Percentiles rank a stretch among this genome's conserved stretches.
Conservation (phyloP, 1,139 yeast genomes). For the Sporopachydermia cereana region DNA sequence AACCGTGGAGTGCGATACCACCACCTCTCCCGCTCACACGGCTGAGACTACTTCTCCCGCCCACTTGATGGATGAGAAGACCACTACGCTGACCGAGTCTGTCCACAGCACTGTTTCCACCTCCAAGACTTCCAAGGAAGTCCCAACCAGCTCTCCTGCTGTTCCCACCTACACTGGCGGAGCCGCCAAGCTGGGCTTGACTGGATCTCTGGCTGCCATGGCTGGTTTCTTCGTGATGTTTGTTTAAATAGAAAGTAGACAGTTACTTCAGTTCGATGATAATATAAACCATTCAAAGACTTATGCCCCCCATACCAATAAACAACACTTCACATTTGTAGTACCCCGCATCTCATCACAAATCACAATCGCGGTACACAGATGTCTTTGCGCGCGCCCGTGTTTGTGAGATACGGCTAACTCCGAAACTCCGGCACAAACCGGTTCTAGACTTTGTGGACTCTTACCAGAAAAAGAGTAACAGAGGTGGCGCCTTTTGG, state of each 20-base stretch:
- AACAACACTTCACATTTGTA: too few species aligned
- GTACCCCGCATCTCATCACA: too few species aligned
- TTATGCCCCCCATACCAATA: too few species aligned
- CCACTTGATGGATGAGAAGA: neutral
- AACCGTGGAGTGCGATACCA: neutral
- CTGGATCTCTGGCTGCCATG: neutral
- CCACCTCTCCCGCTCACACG: neutral
- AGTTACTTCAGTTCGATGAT: too few species aligned
- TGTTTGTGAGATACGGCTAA: too few species aligned
- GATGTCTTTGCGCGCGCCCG: too few species aligned
- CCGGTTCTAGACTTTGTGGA: too few species aligned
- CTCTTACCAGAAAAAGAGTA: too few species aligned
- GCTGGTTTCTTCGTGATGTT: conserved; percentile 1
- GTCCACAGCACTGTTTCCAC: neutral
- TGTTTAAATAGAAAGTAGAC: too few species aligned
- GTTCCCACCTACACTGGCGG: conserved; percentile 1
- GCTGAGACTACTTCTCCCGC: neutral
- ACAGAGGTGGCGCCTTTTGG: too few species aligned
- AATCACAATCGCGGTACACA: too few species aligned
- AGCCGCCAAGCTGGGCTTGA: neutral
- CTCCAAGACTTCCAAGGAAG: neutral
- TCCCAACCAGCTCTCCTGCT: neutral
- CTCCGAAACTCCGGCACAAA: too few species aligned
- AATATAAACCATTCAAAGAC: neutral
- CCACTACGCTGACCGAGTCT: neutral